Evolutionary conservation across 371 early-diverging fungal species (phyloP).

Genomic region (Lichtheimia ramosa): DNA sequence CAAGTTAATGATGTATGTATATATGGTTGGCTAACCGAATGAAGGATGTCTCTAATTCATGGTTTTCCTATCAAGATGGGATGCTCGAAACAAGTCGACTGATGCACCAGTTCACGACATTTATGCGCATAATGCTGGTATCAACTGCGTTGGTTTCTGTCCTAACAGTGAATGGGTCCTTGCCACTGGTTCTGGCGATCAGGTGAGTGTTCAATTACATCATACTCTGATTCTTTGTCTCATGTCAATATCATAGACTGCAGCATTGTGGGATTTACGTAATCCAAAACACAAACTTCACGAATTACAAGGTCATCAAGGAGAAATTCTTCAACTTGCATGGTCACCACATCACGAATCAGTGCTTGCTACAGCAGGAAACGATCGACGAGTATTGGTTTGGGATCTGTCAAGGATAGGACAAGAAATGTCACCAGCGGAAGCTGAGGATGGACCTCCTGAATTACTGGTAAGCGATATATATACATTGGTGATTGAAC

Average conservation of each 20-base stretch:
- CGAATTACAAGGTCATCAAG: slow-evolving; percentile 86
- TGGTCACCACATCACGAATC: slow-evolving; percentile 97
- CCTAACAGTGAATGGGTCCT: slow-evolving; percentile 87
- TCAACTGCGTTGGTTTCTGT: slow-evolving; percentile 94
- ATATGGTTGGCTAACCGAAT: neutral
- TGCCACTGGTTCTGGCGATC: slow-evolving; percentile 95
- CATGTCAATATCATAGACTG: slow-evolving; percentile 52
- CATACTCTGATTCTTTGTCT: neutral
- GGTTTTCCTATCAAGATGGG: slow-evolving; percentile 61
- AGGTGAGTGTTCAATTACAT: slow-evolving; percentile 37
- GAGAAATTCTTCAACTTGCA: slow-evolving; percentile 90
- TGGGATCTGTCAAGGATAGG: slow-evolving; percentile 97
- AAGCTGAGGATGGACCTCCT: slow-evolving; percentile 98
- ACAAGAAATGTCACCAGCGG: slow-evolving; percentile 88
- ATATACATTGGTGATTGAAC: neutral
- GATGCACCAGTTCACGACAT: slow-evolving; percentile 73
- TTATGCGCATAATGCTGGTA: slow-evolving; percentile 89
- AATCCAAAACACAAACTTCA: slow-evolving; percentile 82
- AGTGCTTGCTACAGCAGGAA: slow-evolving; percentile 92
- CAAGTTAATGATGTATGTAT: slow-evolving; percentile 79
- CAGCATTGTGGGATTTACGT: slow-evolving; percentile 97
- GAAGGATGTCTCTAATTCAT: neutral
- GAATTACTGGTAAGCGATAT: slow-evolving; percentile 80
- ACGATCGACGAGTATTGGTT: slow-evolving; percentile 92
- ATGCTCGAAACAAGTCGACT: slow-evolving; percentile 48